Base-by-base conservation (phyloP, 164 flowering plant genomes). In the Magnolia changhungtana region DNA sequence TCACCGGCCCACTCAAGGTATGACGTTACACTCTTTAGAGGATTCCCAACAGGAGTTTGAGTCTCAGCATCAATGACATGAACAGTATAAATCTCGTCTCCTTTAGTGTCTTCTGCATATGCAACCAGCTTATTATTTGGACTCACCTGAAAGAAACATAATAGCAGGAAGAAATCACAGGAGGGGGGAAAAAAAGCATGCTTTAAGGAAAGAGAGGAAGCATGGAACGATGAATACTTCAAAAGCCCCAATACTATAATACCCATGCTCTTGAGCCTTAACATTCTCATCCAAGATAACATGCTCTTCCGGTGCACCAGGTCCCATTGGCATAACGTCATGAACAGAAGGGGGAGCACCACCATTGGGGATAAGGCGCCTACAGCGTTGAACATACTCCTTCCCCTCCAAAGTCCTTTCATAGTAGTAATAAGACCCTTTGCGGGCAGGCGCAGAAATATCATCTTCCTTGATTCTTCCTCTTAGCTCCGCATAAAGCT, bases 401-500 rank as follows among this genome's bases (percentile, higher is more conserved):
- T 90, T 88, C 45, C 96, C 97, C 72, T 91, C 80, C 84, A 91
- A 80, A 19, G 86, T 95, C 80, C 88, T 89, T 27, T 78, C 70
- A 50, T 95, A 93, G 73, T 95, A 93, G 76, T 90, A 95, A 82
- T 87, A 93, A 69, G 83, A 61, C 71, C 97, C 98, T 80, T 81
- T 83, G 13, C 96, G 87, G 9, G 49, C 1, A 9, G 98, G 98
- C n/a, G 87, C 96, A 69, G 94, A 85, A 68, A 93, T 81, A 79
- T 95, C 98, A 82, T 90, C 97, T 80, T 95, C 97, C 85, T 95
- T 91, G 72, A 95, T 86, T 68, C 98, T 83, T 23, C 94, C 92
- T 82, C 89, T 84, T 50, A 93, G 86, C 83, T 95, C 98, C 51
- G 82, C 82, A 83, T 81, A 95, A 14, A 95, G 81, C 69, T 89